Conservation (phyloP, 345 rosid genomes). For the Melaleuca quinquenervia region DNA sequence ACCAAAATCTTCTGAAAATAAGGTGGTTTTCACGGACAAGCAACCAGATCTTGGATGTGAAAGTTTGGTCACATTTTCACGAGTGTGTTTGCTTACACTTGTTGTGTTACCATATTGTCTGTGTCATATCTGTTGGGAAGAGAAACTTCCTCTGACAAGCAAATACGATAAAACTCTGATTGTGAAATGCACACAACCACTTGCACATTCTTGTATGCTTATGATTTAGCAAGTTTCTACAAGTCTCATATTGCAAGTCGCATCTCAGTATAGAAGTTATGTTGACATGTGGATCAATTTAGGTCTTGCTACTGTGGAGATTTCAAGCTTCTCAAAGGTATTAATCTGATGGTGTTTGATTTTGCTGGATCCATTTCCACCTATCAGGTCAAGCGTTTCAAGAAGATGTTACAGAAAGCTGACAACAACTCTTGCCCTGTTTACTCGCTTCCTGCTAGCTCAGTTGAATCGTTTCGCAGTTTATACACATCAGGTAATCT, state of each 20-base stretch:
- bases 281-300: background rate
- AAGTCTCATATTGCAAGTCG: background rate
- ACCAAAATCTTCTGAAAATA: background rate
- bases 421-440: slow-evolving; percentile 48
- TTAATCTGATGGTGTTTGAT: background rate
- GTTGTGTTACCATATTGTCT: background rate
- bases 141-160: background rate
- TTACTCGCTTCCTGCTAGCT: slow-evolving; percentile 32
- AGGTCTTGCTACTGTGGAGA: background rate
- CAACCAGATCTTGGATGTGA: background rate
- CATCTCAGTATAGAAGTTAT: background rate
- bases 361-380: slow-evolving; percentile 10
- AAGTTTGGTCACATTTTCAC: background rate
- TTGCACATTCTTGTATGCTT: background rate
- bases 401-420: slow-evolving; percentile 62
- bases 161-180: background rate
- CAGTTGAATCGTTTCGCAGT: slow-evolving; percentile 36
- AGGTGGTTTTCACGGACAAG: background rate
- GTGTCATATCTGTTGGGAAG: background rate
- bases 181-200: background rate
- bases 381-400: slow-evolving; percentile 58
- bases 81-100: background rate
- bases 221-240: background rate
- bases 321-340: background rate
- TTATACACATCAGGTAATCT: slow-evolving; percentile 54